Base-by-base conservation (phyloP, 192 early-diverging fungal genomes). In the Podila verticillata region DNA sequence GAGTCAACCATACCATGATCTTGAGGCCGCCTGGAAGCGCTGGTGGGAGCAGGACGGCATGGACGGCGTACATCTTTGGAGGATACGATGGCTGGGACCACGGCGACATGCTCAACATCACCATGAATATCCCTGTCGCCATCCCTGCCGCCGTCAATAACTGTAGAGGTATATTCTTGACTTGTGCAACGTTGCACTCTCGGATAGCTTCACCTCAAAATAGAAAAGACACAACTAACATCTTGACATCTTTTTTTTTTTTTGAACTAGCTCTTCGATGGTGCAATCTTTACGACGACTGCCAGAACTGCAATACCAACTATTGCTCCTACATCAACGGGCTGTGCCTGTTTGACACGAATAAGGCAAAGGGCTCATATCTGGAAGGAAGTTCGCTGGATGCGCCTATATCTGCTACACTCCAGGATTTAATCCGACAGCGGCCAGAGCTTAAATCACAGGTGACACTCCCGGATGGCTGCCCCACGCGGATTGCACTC, bases 321-420 rank as follows among this genome's bases (percentile, higher is more conserved):
- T 82, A 82, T 39, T 82, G 81, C n/a, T 82, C 81, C 6, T 82
- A 82, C 34, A 29, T 74, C 51, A 26, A 47, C 20, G 74, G 74
- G 35, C 73, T 82, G 28, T 82, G 81, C 47, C 59, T 82, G 9
- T 82, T 82, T 57, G 81, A 82, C 62, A 72, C 81, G 1, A 70
- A 74, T 24, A 82, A 82, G 29, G 81, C 81, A 28, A 75, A 82
- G 24, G 48, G n/a, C 7, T 2, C 26, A 30, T 31, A 60, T 60
- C 69, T 80, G 34, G 48, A 72, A 4, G 77, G 77, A 28, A 39
- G 31, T 6, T 19, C 61, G 10, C 26, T 54, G 1, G 77, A 80
- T 54, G 44, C 72, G 5, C 77, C 77, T 15, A 72, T 15, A 26
- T 68, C 57, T 7, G 70, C 69, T 1, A 80, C 77, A 3, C 19